These are phyloP conservation scores for Phytopythium delawarense DNA, from an alignment of 352 stramenopile genomes.

Conservation along the genomic window DNA sequence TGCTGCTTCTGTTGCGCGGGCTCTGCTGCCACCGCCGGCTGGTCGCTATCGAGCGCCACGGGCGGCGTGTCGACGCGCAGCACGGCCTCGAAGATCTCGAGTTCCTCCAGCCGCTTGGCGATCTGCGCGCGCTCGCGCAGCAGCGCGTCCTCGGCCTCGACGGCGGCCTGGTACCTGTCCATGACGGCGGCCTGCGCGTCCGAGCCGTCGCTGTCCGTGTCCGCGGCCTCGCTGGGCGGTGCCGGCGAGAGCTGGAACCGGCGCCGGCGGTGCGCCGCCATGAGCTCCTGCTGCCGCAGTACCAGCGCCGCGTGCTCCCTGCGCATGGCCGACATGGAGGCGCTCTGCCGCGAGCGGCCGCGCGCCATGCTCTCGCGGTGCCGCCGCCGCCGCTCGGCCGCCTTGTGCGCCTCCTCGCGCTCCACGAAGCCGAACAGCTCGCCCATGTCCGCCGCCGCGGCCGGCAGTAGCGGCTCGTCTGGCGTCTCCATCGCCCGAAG, in stretches of 20 bases:
- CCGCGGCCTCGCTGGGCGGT: not conserved
- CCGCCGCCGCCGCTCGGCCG: slow-evolving; percentile 5
- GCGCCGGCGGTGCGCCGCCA: slow-evolving; percentile 7
- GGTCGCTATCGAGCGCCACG: slow-evolving; percentile 1
- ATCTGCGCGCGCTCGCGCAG: slow-evolving; percentile 24
- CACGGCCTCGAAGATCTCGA: slow-evolving; percentile 28
- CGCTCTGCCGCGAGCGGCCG: slow-evolving; percentile 8
- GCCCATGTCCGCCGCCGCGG: not conserved
- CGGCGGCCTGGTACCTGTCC: slow-evolving; percentile 18
- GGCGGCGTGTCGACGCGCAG: slow-evolving; percentile 20
- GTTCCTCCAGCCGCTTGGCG: slow-evolving; percentile 21
- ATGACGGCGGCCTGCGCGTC: slow-evolving; percentile 5
- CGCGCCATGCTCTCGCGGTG: slow-evolving; percentile 14
- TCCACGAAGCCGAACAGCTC: not conserved
- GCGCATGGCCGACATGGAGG: slow-evolving; percentile 1
- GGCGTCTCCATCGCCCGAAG: too few relatives aligned
- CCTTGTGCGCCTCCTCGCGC: slow-evolving; percentile 8
- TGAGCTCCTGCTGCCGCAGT: slow-evolving; percentile 1
- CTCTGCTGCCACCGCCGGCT: not conserved
- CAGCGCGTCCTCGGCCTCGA: slow-evolving; percentile 24
- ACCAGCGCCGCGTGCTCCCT: slow-evolving; percentile 8
- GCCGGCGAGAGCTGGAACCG: not conserved
- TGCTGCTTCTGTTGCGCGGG: not conserved
- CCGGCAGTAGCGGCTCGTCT: slow-evolving; percentile 1
- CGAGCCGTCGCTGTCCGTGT: too few relatives aligned